Conservation (phyloP, 306 rosid genomes). For the Corylus heterophylla region DNA sequence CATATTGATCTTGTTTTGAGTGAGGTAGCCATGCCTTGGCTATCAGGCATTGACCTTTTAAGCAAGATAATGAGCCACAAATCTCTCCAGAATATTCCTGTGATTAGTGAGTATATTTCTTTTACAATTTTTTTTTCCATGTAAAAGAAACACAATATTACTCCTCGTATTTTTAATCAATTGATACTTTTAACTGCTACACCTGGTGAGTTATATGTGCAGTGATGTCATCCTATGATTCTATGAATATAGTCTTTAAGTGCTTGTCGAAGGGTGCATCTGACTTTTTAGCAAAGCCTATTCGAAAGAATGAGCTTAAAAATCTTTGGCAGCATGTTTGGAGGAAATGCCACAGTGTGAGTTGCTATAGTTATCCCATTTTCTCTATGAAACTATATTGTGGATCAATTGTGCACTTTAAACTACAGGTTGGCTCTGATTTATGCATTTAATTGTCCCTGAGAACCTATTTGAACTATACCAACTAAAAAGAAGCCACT, state of each 20-base stretch:
- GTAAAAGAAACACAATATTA: constrained; percentile 21
- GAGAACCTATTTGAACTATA: constrained; percentile 11
- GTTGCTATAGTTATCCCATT: constrained; percentile 30
- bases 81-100: constrained; percentile 58
- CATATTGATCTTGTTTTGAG: constrained; percentile 56
- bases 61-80: constrained; percentile 60
- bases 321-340: constrained; percentile 99
- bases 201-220: constrained; percentile 61
- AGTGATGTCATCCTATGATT: constrained; percentile 98
- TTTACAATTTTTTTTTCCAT: neutral
- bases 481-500: neutral
- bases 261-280: constrained; percentile 98
- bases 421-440: neutral
- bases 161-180: constrained; percentile 8
- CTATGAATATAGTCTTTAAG: constrained; percentile 93
- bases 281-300: constrained; percentile 92
- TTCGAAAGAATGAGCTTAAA: constrained; percentile 96
- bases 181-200: constrained; percentile 41
- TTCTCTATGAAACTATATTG: neutral
- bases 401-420: neutral
- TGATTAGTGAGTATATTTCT: constrained; percentile 60
- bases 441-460: neutral
- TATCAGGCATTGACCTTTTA: constrained; percentile 66
- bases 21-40: constrained; percentile 65
- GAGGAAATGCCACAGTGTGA: constrained; percentile 97